Evolutionary conservation across 1,284 basidiomycete species (phyloP).

Genomic region (Schizophyllum commune): DNA sequence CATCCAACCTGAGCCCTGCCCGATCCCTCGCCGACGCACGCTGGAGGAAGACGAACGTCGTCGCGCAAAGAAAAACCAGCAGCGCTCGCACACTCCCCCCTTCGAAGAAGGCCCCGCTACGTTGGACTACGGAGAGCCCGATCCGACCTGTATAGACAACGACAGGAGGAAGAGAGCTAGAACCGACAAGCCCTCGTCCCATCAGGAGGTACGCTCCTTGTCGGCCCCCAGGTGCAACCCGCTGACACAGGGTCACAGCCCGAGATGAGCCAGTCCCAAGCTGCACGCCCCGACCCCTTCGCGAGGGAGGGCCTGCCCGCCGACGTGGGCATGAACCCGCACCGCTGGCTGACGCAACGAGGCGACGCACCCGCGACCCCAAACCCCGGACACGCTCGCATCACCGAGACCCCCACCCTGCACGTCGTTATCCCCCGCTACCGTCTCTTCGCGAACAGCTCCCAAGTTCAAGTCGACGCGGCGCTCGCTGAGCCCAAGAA

Average conservation of each 20-base stretch:
- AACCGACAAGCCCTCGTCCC: no score
- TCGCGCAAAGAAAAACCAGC: background rate
- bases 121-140: background rate
- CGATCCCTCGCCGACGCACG: background rate
- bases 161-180: background rate
- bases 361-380: background rate
- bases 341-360: background rate
- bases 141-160: background rate
- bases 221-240: no score
- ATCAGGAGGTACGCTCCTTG: no score
- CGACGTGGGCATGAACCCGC: background rate
- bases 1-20: background rate
- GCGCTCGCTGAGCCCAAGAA: background rate
- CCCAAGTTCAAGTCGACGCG: background rate
- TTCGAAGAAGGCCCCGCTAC: background rate
- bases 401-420: background rate
- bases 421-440: background rate
- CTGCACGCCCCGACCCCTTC: background rate
- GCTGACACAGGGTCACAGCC: no score
- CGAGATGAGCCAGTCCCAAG: no score
- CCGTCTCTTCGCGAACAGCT: background rate
- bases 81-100: background rate
- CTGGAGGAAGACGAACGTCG: background rate
- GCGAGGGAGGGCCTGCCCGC: background rate
- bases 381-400: background rate